Conservation (phyloP, 169 alveolate species). For the Cyclospora cayetanensis region DNA sequence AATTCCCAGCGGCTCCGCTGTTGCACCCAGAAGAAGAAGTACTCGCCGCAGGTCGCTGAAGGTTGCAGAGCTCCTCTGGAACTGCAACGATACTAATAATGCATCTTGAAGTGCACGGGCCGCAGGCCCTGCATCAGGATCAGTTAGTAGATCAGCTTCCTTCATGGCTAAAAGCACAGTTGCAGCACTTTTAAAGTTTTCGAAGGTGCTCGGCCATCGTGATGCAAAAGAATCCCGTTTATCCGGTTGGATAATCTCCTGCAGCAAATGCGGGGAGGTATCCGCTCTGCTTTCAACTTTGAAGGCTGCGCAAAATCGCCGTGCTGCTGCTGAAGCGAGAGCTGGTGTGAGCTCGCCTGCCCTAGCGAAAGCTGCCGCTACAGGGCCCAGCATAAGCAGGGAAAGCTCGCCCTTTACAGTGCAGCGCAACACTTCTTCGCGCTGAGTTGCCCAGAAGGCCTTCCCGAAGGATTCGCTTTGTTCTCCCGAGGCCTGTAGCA, state of each 20-base stretch:
- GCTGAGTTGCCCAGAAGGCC: conserved; percentile 28
- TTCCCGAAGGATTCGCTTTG: not conserved
- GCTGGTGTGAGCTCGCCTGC: conserved; percentile 48
- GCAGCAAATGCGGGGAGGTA: not conserved
- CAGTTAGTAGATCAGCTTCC: not conserved
- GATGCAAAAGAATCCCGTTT: not conserved
- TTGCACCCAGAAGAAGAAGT: conserved; percentile 30
- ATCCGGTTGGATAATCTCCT: not conserved
- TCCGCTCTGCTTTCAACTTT: not conserved
- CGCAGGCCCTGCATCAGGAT: not conserved
- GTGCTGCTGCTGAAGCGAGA: conserved; percentile 32
- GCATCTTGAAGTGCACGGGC: conserved; percentile 32
- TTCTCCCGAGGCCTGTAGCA: conserved; percentile 29
- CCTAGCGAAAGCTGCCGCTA: conserved; percentile 3
- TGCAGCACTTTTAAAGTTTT: not conserved
- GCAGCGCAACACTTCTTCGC: not conserved
- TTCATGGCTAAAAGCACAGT: conserved; percentile 38
- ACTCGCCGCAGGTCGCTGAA: conserved; percentile 45
- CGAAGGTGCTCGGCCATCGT: not conserved
- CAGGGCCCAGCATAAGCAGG: not conserved
- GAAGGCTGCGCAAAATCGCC: not conserved
- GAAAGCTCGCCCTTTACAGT: not conserved
- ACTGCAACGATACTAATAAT: conserved; percentile 19
- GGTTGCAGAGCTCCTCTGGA: conserved; percentile 14
- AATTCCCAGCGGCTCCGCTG: conserved; percentile 38